Evolutionary conservation across 164 flowering plant genomes (phyloP).

Genomic region (Stephania yunnanensis): DNA sequence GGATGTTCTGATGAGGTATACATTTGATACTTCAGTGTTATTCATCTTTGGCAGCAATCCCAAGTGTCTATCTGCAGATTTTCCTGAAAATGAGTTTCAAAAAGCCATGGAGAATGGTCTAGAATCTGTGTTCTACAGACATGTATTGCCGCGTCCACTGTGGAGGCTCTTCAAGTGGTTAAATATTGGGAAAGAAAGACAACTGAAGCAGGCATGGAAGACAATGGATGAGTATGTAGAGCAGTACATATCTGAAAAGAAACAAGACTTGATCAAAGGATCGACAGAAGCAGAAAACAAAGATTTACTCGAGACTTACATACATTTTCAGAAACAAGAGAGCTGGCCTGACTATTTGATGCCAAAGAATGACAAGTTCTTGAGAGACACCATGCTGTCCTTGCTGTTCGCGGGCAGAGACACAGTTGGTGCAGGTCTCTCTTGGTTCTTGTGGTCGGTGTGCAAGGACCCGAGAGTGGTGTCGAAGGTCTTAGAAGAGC

Average conservation of each 20-base stretch:
- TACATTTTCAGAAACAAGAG: constrained; percentile 1
- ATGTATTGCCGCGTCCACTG: not conserved
- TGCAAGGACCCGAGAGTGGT: constrained; percentile 28
- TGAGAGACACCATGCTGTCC: constrained; percentile 30
- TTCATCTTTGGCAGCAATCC: constrained; percentile 4
- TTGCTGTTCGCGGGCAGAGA: constrained; percentile 39
- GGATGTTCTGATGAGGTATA: constrained; percentile 8
- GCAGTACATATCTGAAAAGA: not conserved
- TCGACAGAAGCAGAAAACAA: not conserved
- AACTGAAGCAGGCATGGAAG: constrained; percentile 2
- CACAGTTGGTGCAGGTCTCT: constrained; percentile 28
- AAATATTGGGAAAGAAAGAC: constrained; percentile 3
- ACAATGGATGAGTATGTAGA: not conserved
- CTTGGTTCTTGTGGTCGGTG: constrained; percentile 48
- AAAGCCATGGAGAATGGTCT: constrained; percentile 1
- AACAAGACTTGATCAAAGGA: constrained; percentile 3
- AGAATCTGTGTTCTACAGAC: constrained; percentile 6
- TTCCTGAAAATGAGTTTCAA: not conserved
- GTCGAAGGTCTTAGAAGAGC: constrained; percentile 30
- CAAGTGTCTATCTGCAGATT: not conserved
- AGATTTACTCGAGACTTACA: constrained; percentile 6
- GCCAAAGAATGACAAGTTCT: constrained; percentile 14
- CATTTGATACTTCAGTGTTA: not conserved
- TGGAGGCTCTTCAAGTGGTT: constrained; percentile 5
- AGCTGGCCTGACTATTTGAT: not conserved